Conservation (phyloP, 2,329 filamentous ascomycete species). For the Nigrospora osmanthi region DNA sequence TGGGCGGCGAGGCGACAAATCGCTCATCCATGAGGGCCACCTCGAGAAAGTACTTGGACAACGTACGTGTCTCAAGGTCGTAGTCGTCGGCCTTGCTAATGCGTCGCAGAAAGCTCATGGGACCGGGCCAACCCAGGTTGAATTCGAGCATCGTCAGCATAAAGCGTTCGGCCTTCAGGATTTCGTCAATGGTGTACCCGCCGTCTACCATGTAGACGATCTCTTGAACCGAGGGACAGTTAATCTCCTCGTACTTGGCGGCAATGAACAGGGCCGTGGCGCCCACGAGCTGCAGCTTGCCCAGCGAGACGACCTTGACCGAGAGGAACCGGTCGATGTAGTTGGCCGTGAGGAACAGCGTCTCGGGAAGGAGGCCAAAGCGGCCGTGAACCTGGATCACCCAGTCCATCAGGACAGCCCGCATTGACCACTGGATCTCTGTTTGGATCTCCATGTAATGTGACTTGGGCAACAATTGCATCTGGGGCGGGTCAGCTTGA, state of each 20-base stretch:
- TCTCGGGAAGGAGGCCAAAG: slow-evolving; percentile 87
- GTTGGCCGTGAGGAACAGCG: slow-evolving; percentile 89
- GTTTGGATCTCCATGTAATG: slow-evolving; percentile 96
- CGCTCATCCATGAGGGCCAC: slow-evolving; percentile 97
- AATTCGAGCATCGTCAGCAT: slow-evolving; percentile 97
- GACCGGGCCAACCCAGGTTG: slow-evolving; percentile 95
- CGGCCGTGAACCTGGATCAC: slow-evolving; percentile 91
- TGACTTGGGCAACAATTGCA: slow-evolving; percentile 74
- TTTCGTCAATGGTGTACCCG: slow-evolving; percentile 83
- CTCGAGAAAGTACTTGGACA: slow-evolving; percentile 97
- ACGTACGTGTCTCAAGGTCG: slow-evolving; percentile 85
- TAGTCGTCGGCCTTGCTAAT: slow-evolving; percentile 99
- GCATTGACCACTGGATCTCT: slow-evolving; percentile 99
- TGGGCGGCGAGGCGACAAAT: slow-evolving; percentile 85
- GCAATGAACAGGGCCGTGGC: slow-evolving; percentile 94
- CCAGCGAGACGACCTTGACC: slow-evolving; percentile 87
- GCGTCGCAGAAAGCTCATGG: slow-evolving; percentile 93
- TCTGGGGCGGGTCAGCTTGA: slow-evolving; percentile 35
- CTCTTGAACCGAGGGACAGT: slow-evolving; percentile 88
- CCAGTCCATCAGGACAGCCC: slow-evolving; percentile 95
- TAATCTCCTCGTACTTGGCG: slow-evolving; percentile 98
- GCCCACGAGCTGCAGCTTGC: slow-evolving; percentile 91
- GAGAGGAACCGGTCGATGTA: slow-evolving; percentile 96
- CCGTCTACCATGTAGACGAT: slow-evolving; percentile 98
- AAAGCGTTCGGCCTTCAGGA: slow-evolving; percentile 93